Evolutionary conservation across 305 asterid genomes (phyloP), one percentile per base, ranked within the genome.

Genomic region (Fraxinus xanthoxyloides): DNA sequence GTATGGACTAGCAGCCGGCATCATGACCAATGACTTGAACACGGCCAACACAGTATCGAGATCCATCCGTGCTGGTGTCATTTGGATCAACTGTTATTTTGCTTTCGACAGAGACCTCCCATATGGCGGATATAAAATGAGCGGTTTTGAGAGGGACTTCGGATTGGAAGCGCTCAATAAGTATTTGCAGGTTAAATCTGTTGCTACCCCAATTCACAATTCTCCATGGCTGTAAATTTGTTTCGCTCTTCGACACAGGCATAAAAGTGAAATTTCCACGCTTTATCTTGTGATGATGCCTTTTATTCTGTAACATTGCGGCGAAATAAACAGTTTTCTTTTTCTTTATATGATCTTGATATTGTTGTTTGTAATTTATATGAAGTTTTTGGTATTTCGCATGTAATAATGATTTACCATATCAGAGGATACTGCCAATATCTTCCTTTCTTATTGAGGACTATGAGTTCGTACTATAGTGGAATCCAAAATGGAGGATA

Each of bases 1-100:
- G 75, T 93, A 93, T 67, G 97, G 96, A 19, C 83, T 93, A 4
- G 97, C 97, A n/a, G 98, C 97, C 0, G 95, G 95, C 7, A 69
- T 93, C 2, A 85, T 93, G 91, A 91, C 97, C 12, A 91, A 93
- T 5, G 85, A 92, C 75, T 78, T 93, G 85, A 90, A 92, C 89
- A 89, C 79, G 0, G 92, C 92, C 7, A 93, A 93, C 85, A 93
- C 94, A 2, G 88, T 93, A 0, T 91, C 98, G 7, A 90, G 98
- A 84, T 93, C 97, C 3, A 84, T 92, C 9, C 87, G 91, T 3
- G 97, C 94, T 0, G 98, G 97, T 1, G 72, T 85, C 0, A 86
- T 93, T 83, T 92, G 97, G 96, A 88, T 90, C 40, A 92, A 90
- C 38, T 92, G 95, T 32, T 91, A 90, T 72, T 59, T 85, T 7